Base-by-base conservation (phyloP, 768 basidiomycete genomes). In the Pisolithus sp. region DNA sequence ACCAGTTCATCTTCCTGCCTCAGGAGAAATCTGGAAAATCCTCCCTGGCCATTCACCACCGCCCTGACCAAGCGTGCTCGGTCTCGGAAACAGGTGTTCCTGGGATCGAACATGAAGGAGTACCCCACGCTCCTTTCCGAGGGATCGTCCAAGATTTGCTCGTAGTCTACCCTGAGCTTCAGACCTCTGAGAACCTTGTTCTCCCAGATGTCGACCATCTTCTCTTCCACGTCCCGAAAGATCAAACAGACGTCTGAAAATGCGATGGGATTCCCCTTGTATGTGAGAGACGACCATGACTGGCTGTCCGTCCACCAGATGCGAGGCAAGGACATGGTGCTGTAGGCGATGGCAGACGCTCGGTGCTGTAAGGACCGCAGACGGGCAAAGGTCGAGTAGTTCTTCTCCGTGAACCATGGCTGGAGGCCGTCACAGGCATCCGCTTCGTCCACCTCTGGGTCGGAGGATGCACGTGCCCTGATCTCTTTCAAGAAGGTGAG, bases 401-500 rank as follows among this genome's bases (percentile, higher is more conserved):
- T 18, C 20, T 42, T 42, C 13, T 42, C 41, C 2, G 41, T 42
- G 21, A 42, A 42, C 41, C 41, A 42, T 6, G 41, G 41, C 10
- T 42, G 18, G 12, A 42, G 21, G 12, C 5, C 20, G 13, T 42
- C 21, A 12, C 41, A 42, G n/a, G 41, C 41, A 20, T 2, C 7
- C 2, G 3, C 5, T 42, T 42, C 5, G 10, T 23, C 18, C 7
- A 42, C n/a, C 30, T n/a, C 18, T 26, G 7, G 4, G 7, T 26
- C 7, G 31, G 6, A 9, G 21, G 40, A 23, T 38, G 36, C 34
- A 10, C 21, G 7, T 3, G 23, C 9, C 6, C 51, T 38, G 20
- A 51, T 28, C 21, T 54, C 28, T 37, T 31, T 44, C 3, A 54
- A 28, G 39, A 18, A 54, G 2, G 30, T 26, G 12, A 54, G 39